Evolutionary conservation across 768 basidiomycete genomes (phyloP).

Genomic region (Favolaschia claudopus): DNA sequence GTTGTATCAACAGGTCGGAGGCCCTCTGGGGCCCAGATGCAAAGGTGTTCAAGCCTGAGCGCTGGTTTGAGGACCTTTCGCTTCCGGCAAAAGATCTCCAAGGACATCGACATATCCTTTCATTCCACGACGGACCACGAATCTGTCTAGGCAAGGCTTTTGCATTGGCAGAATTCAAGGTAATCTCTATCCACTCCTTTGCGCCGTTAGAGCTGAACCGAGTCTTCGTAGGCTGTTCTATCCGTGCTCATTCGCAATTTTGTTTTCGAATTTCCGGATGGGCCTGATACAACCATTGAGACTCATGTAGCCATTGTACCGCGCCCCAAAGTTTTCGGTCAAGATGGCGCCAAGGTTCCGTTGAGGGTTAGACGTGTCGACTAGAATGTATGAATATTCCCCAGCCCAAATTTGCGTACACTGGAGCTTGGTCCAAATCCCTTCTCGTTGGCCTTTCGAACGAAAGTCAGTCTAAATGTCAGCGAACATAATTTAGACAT

Average conservation of each 20-base stretch:
- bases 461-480: too few species aligned
- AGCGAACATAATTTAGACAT: too few species aligned
- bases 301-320: constrained; percentile 17
- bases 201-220: background rate
- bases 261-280: constrained; percentile 35
- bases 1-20: constrained; percentile 45
- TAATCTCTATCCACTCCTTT: background rate
- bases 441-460: too few species aligned
- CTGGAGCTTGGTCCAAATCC: too few species aligned
- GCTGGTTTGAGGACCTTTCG: constrained; percentile 45
- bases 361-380: constrained; percentile 15
- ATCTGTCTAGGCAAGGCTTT: constrained; percentile 52
- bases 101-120: constrained; percentile 46
- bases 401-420: too few species aligned
- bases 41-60: constrained; percentile 48
- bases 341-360: constrained; percentile 5
- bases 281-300: constrained; percentile 34
- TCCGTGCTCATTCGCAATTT: constrained; percentile 40
- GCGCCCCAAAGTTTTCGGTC: constrained; percentile 27
- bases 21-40: constrained; percentile 53
- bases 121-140: constrained; percentile 51
- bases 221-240: constrained; percentile 26
- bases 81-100: constrained; percentile 37
- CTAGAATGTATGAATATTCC: background rate
- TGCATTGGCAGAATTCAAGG: constrained; percentile 43